These are phyloP conservation scores for Pyrenochaeta sp. DNA, from an alignment of 2,329 filamentous ascomycete genomes.

Conservation along the genomic window DNA sequence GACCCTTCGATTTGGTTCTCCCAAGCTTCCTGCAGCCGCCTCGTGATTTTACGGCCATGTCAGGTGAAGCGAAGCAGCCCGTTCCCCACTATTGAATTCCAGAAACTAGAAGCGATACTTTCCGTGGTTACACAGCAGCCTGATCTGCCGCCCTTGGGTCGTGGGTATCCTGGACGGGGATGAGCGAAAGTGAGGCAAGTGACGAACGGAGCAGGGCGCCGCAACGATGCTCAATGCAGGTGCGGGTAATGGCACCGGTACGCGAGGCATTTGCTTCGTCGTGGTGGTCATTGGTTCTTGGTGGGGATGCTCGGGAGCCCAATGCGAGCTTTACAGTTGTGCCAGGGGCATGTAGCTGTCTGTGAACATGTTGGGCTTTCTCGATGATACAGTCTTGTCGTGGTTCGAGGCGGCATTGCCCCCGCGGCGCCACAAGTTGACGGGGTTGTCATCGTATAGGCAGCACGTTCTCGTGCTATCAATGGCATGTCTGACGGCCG, in stretches of 20 bases:
- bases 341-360: constrained; percentile 6
- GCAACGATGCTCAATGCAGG: not conserved
- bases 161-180: constrained; percentile 5
- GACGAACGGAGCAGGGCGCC: not conserved
- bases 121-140: constrained; percentile 13
- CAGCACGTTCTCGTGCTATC: constrained; percentile 1
- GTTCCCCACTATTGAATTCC: constrained; percentile 8
- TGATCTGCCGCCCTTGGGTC: constrained; percentile 15
- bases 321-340: constrained; percentile 5
- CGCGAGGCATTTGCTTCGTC: not conserved
- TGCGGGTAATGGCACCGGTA: not conserved
- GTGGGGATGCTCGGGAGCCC: constrained; percentile 7
- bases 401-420: not conserved
- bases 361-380: not conserved
- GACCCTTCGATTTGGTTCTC: constrained; percentile 12
- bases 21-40: constrained; percentile 27
- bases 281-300: constrained; percentile 5
- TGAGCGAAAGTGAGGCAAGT: not conserved
- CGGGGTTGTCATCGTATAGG: too few relatives aligned
- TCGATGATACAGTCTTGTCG: not conserved
- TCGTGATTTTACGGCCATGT: constrained; percentile 12
- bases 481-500: constrained; percentile 1
- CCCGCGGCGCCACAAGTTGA: not conserved
- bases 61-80: constrained; percentile 24
- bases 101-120: constrained; percentile 10